phyloP scores from a whole-genome alignment of 2,329 filamentous ascomycete species.

The Cladosporium oxysporum region DNA sequence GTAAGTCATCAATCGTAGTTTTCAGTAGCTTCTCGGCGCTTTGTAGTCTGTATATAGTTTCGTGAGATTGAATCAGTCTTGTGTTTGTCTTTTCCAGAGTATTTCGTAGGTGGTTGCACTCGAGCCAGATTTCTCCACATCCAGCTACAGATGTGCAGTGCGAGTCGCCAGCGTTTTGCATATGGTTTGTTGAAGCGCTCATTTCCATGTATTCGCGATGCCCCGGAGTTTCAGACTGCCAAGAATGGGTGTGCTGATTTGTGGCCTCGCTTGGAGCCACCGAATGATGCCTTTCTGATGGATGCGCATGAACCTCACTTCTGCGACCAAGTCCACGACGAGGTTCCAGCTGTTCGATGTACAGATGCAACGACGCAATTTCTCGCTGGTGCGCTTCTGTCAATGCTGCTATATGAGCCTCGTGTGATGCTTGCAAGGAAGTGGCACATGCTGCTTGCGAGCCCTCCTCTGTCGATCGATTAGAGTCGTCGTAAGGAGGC shows the following conservation, averaged over 20 bases:
- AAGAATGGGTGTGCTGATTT: neutral
- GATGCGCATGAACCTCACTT: neutral
- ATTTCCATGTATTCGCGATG: neutral
- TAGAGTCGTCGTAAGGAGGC: neutral
- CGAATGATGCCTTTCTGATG: neutral
- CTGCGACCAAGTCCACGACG: constrained; percentile 9
- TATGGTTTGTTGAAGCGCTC: neutral
- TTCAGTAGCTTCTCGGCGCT: constrained; percentile 39
- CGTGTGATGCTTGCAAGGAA: constrained; percentile 41
- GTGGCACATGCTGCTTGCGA: constrained; percentile 36
- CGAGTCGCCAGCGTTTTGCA: neutral
- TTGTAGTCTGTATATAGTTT: constrained; percentile 43
- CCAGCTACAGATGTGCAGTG: constrained; percentile 24
- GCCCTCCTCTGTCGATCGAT: constrained; percentile 1
- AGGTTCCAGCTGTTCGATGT: constrained; percentile 41
- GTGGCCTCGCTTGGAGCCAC: too few relatives aligned
- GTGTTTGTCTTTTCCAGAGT: constrained; percentile 40
- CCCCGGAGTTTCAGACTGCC: neutral
- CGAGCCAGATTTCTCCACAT: constrained; percentile 38
- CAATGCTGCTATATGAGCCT: constrained; percentile 42
- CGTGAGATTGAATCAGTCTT: constrained; percentile 42
- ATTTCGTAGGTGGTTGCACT: constrained; percentile 42
- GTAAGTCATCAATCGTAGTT: constrained; percentile 42
- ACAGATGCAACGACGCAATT: constrained; percentile 41
- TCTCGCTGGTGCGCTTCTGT: constrained; percentile 43